A percentile compares a stretch with the other conserved stretches of the same genome.
phyloP scores from a whole-genome alignment of 495 filamentous ascomycete genomes.

The Acidiella bohemica region DNA sequence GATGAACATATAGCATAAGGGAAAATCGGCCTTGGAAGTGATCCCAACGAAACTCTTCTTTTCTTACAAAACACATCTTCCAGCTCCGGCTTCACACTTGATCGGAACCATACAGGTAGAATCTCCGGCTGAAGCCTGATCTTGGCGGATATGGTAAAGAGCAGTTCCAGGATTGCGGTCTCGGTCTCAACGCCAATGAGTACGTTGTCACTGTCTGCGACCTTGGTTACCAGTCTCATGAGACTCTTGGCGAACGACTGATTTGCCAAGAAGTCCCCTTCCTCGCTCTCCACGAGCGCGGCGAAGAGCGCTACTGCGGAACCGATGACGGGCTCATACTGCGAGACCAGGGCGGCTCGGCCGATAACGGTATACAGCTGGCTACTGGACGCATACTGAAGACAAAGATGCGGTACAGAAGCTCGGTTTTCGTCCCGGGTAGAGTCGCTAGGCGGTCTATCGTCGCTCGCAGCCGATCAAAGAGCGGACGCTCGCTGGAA shows the following conservation, averaged over 20 bases:
- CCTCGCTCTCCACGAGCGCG: slow-evolving; percentile 85
- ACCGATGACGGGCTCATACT: slow-evolving; percentile 64
- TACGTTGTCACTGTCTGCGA: slow-evolving; percentile 47
- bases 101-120: slow-evolving; percentile 73
- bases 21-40: slow-evolving; percentile 86
- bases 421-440: slow-evolving; percentile 80
- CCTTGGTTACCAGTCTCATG: slow-evolving; percentile 62
- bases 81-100: slow-evolving; percentile 25
- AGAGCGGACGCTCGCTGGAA: slow-evolving; percentile 36
- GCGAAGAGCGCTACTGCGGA: slow-evolving; percentile 76
- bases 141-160: slow-evolving; percentile 90
- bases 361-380: slow-evolving; percentile 79
- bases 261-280: slow-evolving; percentile 81
- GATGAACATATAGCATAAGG: slow-evolving; percentile 84
- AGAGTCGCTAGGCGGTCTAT: slow-evolving; percentile 59
- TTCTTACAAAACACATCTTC: slow-evolving; percentile 28
- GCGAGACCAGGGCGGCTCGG: slow-evolving; percentile 65
- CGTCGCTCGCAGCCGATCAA: slow-evolving; percentile 30
- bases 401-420: slow-evolving; percentile 75
- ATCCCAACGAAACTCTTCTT: slow-evolving; percentile 64
- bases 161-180: slow-evolving; percentile 70
- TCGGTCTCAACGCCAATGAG: slow-evolving; percentile 58
- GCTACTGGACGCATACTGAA: slow-evolving; percentile 65
- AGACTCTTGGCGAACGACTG: slow-evolving; percentile 69
- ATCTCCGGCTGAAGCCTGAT: slow-evolving; percentile 78